Conservation (phyloP, 768 basidiomycete species). For the Dioszegia crocea region DNA sequence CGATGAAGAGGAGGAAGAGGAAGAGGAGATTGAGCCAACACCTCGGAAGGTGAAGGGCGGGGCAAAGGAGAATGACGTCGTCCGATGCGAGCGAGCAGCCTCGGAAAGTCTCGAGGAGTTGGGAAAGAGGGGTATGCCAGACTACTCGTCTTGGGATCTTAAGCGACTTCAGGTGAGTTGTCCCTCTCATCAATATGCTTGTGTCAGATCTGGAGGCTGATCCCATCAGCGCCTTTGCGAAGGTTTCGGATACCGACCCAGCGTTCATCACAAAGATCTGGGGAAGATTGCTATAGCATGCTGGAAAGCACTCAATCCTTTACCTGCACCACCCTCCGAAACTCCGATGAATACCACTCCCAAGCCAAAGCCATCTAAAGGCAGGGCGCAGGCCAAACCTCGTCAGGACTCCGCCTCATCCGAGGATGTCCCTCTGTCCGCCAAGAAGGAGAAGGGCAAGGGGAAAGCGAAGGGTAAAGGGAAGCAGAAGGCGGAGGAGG, state of each 20-base stretch:
- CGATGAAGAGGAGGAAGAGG: constrained; percentile 7
- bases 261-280: constrained; percentile 17
- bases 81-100: not conserved
- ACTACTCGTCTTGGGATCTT: constrained; percentile 29
- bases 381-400: not conserved
- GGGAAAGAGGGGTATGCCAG: constrained; percentile 34
- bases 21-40: not conserved
- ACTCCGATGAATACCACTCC: too few species aligned
- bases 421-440: constrained; percentile 31
- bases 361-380: not conserved
- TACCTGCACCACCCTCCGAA: not conserved
- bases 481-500: not conserved
- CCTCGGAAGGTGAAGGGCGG: not conserved
- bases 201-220: not conserved
- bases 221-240: constrained; percentile 14
- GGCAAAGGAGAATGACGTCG: not conserved
- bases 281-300: constrained; percentile 27
- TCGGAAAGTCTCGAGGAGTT: constrained; percentile 16
- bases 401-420: constrained; percentile 18
- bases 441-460: constrained; percentile 5
- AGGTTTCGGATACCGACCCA: constrained; percentile 26
- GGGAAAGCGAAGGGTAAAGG: constrained; percentile 4
- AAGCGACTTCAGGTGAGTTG: constrained; percentile 29
- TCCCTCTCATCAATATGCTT: not conserved
- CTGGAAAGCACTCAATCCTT: constrained; percentile 34